Evolutionary conservation across 2,329 filamentous ascomycete genomes (phyloP), one percentile per base, ranked within the genome.

Genomic region (Paraconiothyrium brasiliense): DNA sequence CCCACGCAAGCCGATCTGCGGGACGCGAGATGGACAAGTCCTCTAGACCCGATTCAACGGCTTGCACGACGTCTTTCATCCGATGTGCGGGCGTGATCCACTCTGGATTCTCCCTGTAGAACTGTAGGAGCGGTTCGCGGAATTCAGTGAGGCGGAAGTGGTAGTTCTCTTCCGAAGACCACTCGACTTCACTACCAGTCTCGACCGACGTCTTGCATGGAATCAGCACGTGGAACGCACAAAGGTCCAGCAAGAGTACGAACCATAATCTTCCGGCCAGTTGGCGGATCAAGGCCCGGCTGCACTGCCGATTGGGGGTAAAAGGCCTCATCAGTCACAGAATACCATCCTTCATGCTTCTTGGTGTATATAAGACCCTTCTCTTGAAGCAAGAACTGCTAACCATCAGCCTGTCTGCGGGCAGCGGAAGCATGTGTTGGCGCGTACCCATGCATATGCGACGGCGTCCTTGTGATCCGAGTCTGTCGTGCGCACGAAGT

Each of bases 281-380:
- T 97, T 49, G 89, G 84, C 5, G 93, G 91, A 67, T 94, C 91
- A 41, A 95, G 81, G 54, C 89, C 87, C 47, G 90, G 86, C 72
- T 93, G 88, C 30, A 98, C 88, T 71, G 89, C 83, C 7, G 88
- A 87, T 57, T 90, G 86, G 0, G 94, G 93, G 76, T 97, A 98
- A 79, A 97, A 99, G 43, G 94, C 94, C 84, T 99, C 95, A 77
- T 99, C 95, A 76, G 92, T 93, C 57, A 99, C 90, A 59, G 92
- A 95, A 78, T 99, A 99, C 95, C 95, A 99, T 1, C 95, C 95
- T 75, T 93, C 88, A 71, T 98, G 95, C 69, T 91, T 92, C 11
- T 89, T 88, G 72, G 91, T 89, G 79, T 97, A 97, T 57, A 98
- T 90, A 63, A 91, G 89, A 9, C 91, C 90, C 50, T 86, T 84